Evolutionary conservation across 176 grass and related monocot species (phyloP).

Genomic region (Oryza longistaminata): DNA sequence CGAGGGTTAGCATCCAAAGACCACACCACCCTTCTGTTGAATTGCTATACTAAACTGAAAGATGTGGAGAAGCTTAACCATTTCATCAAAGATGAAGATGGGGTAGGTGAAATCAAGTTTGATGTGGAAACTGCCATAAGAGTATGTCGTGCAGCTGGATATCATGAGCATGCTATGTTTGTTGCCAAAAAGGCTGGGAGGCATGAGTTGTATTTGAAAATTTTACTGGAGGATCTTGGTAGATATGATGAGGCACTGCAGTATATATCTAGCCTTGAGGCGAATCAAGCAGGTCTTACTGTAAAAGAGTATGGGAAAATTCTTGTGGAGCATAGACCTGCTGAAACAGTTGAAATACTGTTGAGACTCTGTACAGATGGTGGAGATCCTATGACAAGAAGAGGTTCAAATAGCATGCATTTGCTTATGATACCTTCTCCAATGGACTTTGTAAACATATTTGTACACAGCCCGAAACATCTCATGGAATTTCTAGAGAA

Average conservation of each 20-base stretch:
- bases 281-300: constrained; percentile 88
- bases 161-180: constrained; percentile 98
- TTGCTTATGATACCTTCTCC: constrained; percentile 80
- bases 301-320: constrained; percentile 99
- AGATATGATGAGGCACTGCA: constrained; percentile 86
- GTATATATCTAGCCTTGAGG: constrained; percentile 90
- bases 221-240: constrained; percentile 97
- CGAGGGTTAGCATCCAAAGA: constrained; percentile 81
- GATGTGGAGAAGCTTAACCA: constrained; percentile 87
- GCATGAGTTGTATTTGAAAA: constrained; percentile 97
- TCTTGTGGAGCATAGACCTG: constrained; percentile 81
- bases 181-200: constrained; percentile 93
- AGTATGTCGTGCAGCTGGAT: constrained; percentile 90
- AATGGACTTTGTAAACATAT: constrained; percentile 97
- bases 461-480: constrained; percentile 76
- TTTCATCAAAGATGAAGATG: constrained; percentile 91
- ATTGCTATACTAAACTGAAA: constrained; percentile 93
- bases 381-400: constrained; percentile 56
- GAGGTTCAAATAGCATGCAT: constrained; percentile 53
- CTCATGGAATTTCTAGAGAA: constrained; percentile 97
- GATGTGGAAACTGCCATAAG: constrained; percentile 98
- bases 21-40: constrained; percentile 83
- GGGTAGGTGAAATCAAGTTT: constrained; percentile 85
- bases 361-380: constrained; percentile 69
- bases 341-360: constrained; percentile 90